phyloP scores from a whole-genome alignment of 192 early-diverging fungal species.

The Entomortierella lignicola region DNA sequence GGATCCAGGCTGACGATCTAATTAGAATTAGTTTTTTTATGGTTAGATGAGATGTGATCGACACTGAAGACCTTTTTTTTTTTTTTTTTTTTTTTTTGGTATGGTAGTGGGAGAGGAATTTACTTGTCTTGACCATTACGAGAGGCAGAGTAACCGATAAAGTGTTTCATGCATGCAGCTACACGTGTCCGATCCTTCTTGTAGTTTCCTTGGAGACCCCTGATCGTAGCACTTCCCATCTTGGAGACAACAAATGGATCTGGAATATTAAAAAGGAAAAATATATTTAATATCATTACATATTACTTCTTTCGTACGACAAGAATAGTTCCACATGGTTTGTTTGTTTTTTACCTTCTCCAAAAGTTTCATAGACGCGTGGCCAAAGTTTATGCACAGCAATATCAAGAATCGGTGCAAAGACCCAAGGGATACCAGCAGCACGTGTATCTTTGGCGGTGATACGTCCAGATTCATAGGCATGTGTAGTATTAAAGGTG shows the following conservation, averaged over 20 bases:
- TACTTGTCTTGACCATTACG: conserved; percentile 59
- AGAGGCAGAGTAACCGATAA: conserved; percentile 72
- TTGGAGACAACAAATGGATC: conserved; percentile 65
- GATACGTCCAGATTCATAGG: conserved; percentile 68
- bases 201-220: conserved; percentile 76
- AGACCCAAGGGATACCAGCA: conserved; percentile 72
- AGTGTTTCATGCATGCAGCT: conserved; percentile 75
- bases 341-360: conserved; percentile 34
- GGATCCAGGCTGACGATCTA: conserved; percentile 59
- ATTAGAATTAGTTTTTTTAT: not conserved
- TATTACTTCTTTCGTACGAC: not conserved
- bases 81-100: too few relatives aligned
- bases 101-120: not conserved
- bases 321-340: not conserved
- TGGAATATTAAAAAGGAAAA: too few relatives aligned
- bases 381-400: conserved; percentile 70
- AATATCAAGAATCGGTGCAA: conserved; percentile 70
- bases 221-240: conserved; percentile 64
- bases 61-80: too few relatives aligned
- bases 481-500: conserved; percentile 66
- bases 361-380: conserved; percentile 67
- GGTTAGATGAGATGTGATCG: too few relatives aligned
- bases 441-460: conserved; percentile 73
- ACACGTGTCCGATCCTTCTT: conserved; percentile 69
- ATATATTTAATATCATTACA: too few relatives aligned